These are phyloP conservation scores for Favolaschia claudopus DNA, from an alignment of 768 basidiomycete species.

Conservation along the genomic window DNA sequence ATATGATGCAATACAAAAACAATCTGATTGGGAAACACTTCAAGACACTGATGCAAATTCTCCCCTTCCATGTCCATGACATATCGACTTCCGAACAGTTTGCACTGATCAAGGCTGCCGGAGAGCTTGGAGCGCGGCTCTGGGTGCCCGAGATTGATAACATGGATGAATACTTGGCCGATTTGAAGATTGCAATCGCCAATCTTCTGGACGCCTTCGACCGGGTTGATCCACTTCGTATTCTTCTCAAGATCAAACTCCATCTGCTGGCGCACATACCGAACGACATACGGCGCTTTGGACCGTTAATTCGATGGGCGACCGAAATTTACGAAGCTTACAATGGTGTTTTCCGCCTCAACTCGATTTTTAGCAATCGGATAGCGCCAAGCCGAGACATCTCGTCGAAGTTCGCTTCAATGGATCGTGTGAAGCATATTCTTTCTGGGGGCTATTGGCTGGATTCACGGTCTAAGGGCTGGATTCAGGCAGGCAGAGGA, in stretches of 20 bases:
- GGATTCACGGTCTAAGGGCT: background rate
- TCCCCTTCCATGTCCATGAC: slow-evolving; percentile 39
- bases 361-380: slow-evolving; percentile 44
- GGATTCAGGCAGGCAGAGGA: slow-evolving; percentile 1
- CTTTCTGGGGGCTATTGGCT: slow-evolving; percentile 41
- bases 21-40: slow-evolving; percentile 45
- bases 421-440: slow-evolving; percentile 43
- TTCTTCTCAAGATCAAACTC: slow-evolving; percentile 41
- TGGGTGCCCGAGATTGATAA: slow-evolving; percentile 43
- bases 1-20: slow-evolving; percentile 44
- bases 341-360: slow-evolving; percentile 47
- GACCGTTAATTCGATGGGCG: slow-evolving; percentile 40
- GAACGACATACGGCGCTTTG: slow-evolving; percentile 39
- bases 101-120: slow-evolving; percentile 28
- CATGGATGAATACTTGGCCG: slow-evolving; percentile 36
- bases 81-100: slow-evolving; percentile 28
- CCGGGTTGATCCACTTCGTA: slow-evolving; percentile 39
- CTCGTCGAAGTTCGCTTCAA: slow-evolving; percentile 29
- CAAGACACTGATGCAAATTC: slow-evolving; percentile 40
- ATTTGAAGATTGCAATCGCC: slow-evolving; percentile 15
- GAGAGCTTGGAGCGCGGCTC: slow-evolving; percentile 31
- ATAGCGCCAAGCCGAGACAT: slow-evolving; percentile 46
- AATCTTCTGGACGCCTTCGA: slow-evolving; percentile 47
- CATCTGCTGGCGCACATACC: slow-evolving; percentile 40
- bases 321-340: slow-evolving; percentile 49